Evolutionary conservation across 306 rosid genomes (phyloP).

Genomic region (Acacia melanoxylon): DNA sequence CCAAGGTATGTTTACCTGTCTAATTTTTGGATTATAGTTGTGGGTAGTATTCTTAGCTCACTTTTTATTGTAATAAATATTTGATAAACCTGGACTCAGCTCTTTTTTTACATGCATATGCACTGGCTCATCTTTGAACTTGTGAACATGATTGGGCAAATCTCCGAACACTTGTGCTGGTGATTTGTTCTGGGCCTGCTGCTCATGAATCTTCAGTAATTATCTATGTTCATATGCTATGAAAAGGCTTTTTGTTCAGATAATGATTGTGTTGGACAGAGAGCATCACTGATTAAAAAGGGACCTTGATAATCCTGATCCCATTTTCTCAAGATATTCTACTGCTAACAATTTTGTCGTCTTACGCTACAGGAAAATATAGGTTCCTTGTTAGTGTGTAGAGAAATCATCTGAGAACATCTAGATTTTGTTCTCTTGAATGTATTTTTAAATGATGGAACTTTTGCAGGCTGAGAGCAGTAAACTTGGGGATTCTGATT

Average conservation of each 20-base stretch:
- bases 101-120: not conserved
- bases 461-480: conserved; percentile 72
- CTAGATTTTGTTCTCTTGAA: not conserved
- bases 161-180: not conserved
- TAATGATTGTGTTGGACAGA: not conserved
- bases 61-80: conserved; percentile 6
- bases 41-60: not conserved
- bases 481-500: conserved; percentile 72
- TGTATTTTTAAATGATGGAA: not conserved
- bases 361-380: not conserved
- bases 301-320: not conserved
- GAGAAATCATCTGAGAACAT: not conserved
- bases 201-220: not conserved
- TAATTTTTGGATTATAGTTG: not conserved
- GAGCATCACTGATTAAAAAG: not conserved
- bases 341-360: not conserved
- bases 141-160: not conserved
- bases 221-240: not conserved
- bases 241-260: not conserved
- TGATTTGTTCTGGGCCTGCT: not conserved
- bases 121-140: not conserved
- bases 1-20: conserved; percentile 63
- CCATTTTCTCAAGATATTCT: not conserved
- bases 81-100: not conserved
- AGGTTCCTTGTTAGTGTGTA: not conserved